A percentile compares a stretch with the other conserved stretches of the same genome.
These are phyloP conservation scores for Colletotrichum brevisporum DNA, from an alignment of 2,329 filamentous ascomycete species.

Conservation along the genomic window DNA sequence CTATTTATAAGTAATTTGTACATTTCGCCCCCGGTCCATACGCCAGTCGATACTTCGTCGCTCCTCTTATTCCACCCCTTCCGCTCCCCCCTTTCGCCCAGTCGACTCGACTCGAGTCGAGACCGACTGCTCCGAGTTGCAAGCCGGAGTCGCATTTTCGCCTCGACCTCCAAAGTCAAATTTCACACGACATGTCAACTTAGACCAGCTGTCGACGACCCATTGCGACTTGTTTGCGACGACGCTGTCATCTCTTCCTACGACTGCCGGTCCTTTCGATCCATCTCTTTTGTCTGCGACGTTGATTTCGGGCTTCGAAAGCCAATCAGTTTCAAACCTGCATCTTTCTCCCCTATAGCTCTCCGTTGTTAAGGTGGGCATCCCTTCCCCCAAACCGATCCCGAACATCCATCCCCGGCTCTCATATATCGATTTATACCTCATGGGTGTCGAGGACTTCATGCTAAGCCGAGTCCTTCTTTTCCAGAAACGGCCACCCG, in stretches of 20 bases:
- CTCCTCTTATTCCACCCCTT: background rate
- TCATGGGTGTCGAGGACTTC: conserved; percentile 9
- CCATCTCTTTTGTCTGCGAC: conserved; percentile 16
- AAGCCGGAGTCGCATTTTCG: conserved; percentile 22
- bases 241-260: conserved; percentile 12
- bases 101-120: conserved; percentile 5
- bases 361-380: conserved; percentile 32
- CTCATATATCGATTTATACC: conserved; percentile 19
- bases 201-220: conserved; percentile 18
- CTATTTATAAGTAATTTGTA: conserved; percentile 24
- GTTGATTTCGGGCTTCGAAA: conserved; percentile 32
- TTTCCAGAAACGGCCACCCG: conserved; percentile 21
- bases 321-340: conserved; percentile 29
- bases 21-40: conserved; percentile 12
- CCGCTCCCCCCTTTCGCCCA: background rate
- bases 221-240: conserved; percentile 25
- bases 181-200: conserved; percentile 29
- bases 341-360: conserved; percentile 30
- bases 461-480: conserved; percentile 19
- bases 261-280: conserved; percentile 21
- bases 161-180: conserved; percentile 25
- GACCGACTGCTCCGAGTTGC: background rate
- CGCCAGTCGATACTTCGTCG: conserved; percentile 1
- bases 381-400: conserved; percentile 28
- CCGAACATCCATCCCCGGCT: conserved; percentile 32